Base-by-base conservation (phyloP, 2,329 filamentous ascomycete species). In the Colletotrichum musae region DNA sequence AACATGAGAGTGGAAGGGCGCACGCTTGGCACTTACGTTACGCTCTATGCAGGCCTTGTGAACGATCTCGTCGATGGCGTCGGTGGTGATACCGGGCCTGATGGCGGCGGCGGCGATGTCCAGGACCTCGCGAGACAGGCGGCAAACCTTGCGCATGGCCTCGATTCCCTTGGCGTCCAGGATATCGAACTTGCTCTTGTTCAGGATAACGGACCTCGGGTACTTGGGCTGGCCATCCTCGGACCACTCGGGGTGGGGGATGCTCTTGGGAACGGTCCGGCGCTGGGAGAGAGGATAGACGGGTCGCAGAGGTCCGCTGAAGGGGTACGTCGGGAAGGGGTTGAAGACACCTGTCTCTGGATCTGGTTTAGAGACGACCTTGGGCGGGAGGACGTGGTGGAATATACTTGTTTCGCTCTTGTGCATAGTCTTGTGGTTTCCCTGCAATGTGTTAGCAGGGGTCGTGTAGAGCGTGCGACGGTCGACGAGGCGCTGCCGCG, bases 41-140 rank as follows among this genome's bases (percentile, higher is more conserved):
- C 96, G 89, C 83, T 98, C 95, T 73, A 98, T 85, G 78, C 94
- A 98, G 59, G 95, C 96, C 75, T 97, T 94, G 85, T 99, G 96
- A 48, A 97, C 95, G 71, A 98, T 86, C 81, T 97, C 92, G 78
- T 99, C 96, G 68, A 99, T 94, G 75, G 97, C 91, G 78, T 99
- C 96, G 6, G 96, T 98, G 6, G 95, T 98, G 41, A 98, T 92
- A 57, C 96, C 96, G n/a, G 96, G 95, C 77, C 91, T 92, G 53
- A 93, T 83, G 59, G 92, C 95, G 15, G 92, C 90, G 0, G 94
- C 96, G 1, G 95, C 94, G 77, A 97, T 93, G 80, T 99, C 96
- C 71, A 99, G 84, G 12, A 98, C 94, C 83, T 99, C 96, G 79
- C 96, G 88, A 18, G 93, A 94, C 71, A 98, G 81, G 58, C 89